Evolutionary conservation across 1,139 yeast genomes (phyloP).

Genomic region (Taiozyma onychis): DNA sequence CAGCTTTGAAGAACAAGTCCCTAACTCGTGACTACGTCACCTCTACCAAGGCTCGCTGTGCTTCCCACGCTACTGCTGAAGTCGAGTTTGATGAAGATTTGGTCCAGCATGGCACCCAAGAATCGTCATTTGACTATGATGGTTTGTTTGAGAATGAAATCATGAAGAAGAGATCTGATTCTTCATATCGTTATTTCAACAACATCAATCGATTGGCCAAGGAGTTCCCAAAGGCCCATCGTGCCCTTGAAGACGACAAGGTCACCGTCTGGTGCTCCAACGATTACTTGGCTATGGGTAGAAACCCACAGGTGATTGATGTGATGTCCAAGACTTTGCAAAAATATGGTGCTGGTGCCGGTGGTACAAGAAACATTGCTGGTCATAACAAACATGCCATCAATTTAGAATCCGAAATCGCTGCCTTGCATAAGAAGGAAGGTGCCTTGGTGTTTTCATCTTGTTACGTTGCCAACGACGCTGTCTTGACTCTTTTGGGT

Average conservation of each 20-base stretch:
- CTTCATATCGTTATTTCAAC: slow-evolving; percentile 92
- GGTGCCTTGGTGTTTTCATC: slow-evolving; percentile 94
- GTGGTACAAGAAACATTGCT: slow-evolving; percentile 98
- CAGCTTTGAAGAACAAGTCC: slow-evolving; percentile 45
- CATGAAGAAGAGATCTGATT: slow-evolving; percentile 72
- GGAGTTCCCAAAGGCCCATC: slow-evolving; percentile 91
- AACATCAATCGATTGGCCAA: slow-evolving; percentile 92
- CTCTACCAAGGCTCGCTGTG: slow-evolving; percentile 43
- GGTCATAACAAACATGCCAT: slow-evolving; percentile 93
- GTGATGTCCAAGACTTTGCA: slow-evolving; percentile 80
- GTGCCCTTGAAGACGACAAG: slow-evolving; percentile 65
- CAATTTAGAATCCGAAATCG: slow-evolving; percentile 77
- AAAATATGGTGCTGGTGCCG: slow-evolving; percentile 97
- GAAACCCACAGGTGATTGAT: slow-evolving; percentile 61
- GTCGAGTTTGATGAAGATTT: slow-evolving; percentile 12
- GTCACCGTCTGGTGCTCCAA: slow-evolving; percentile 99
- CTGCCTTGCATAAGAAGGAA: slow-evolving; percentile 89
- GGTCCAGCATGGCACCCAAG: slow-evolving; percentile 33
- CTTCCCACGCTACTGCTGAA: slow-evolving; percentile 31
- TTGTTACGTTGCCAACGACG: slow-evolving; percentile 96
- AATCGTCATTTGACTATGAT: slow-evolving; percentile 55
- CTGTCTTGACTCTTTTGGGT: slow-evolving; percentile 88
- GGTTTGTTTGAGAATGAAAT: slow-evolving; percentile 60
- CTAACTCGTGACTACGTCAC: slow-evolving; percentile 42
- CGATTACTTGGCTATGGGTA: slow-evolving; percentile 94